A percentile compares a stretch with the other conserved stretches of the same genome.
Conservation (phyloP, 176 grass and related monocot genomes). For the Hsuehochloa calcarea region DNA sequence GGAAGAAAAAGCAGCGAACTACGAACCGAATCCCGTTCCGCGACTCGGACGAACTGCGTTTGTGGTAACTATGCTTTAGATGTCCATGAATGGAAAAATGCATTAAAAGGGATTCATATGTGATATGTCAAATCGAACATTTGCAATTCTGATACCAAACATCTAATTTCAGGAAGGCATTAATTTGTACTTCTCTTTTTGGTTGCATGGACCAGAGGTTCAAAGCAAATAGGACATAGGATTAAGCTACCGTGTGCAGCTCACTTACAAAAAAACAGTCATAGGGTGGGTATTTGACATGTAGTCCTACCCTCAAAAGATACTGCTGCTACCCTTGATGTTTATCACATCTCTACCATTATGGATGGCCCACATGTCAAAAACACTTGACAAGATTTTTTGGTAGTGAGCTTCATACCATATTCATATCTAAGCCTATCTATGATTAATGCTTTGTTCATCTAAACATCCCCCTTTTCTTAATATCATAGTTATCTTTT, state of each 20-base stretch:
- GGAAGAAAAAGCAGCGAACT: too few relatives aligned
- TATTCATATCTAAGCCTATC: conserved; percentile 7
- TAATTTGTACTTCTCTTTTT: background rate
- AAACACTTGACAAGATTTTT: background rate
- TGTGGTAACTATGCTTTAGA: background rate
- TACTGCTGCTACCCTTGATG: background rate
- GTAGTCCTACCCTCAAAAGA: background rate
- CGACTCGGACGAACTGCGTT: too few relatives aligned
- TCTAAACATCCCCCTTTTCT: background rate
- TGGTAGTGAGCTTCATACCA: background rate
- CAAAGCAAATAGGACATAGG: background rate
- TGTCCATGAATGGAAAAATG: conserved; percentile 9
- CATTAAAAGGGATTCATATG: background rate
- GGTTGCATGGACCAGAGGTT: background rate
- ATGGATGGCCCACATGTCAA: background rate
- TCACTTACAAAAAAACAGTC: background rate
- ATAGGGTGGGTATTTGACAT: background rate
- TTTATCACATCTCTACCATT: background rate
- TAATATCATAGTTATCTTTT: background rate
- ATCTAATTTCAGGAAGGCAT: conserved; percentile 10
- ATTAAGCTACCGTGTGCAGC: conserved; percentile 17
- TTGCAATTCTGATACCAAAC: background rate
- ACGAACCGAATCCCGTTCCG: too few relatives aligned
- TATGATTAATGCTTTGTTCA: background rate
- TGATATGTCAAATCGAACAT: background rate